These are phyloP conservation scores for Diplocarpon rosae DNA, from an alignment of 2,329 filamentous ascomycete species.

Conservation along the genomic window DNA sequence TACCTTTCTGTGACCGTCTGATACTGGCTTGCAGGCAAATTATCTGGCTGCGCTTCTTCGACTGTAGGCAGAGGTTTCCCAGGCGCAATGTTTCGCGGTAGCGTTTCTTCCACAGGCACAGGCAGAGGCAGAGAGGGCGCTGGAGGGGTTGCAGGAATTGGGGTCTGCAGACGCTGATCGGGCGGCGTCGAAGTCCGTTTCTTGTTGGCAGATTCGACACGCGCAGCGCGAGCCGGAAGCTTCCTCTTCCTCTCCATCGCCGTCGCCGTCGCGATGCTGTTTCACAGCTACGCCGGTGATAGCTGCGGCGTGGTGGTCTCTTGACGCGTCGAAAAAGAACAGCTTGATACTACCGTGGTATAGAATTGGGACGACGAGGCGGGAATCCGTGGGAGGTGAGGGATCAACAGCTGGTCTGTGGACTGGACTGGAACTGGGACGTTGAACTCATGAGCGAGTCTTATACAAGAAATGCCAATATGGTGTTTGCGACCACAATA, in stretches of 20 bases:
- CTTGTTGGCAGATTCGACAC: conserved; percentile 48
- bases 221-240: conserved; percentile 49
- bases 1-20: conserved; percentile 66
- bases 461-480: too few species aligned
- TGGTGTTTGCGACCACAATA: too few species aligned
- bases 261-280: conserved; percentile 8
- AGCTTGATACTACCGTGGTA: conserved; percentile 5
- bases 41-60: conserved; percentile 51
- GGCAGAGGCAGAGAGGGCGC: conserved; percentile 18
- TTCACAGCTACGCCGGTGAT: conserved; percentile 5
- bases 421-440: too few species aligned
- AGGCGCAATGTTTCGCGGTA: conserved; percentile 53
- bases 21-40: conserved; percentile 54
- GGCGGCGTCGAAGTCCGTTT: conserved; percentile 46
- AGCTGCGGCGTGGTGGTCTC: conserved; percentile 9
- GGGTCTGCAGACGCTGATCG: conserved; percentile 38
- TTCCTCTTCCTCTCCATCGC: conserved; percentile 56
- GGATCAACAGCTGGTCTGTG: neutral
- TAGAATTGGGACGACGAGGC: neutral
- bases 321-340: conserved; percentile 17
- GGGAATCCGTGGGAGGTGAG: conserved; percentile 1
- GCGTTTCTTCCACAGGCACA: conserved; percentile 28
- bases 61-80: conserved; percentile 63
- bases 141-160: conserved; percentile 24
- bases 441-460: too few species aligned